These are phyloP conservation scores for Pseudoscleropodium purum DNA, from an alignment of 225 moss, liverwort and hornwort species.

Conservation along the genomic window DNA sequence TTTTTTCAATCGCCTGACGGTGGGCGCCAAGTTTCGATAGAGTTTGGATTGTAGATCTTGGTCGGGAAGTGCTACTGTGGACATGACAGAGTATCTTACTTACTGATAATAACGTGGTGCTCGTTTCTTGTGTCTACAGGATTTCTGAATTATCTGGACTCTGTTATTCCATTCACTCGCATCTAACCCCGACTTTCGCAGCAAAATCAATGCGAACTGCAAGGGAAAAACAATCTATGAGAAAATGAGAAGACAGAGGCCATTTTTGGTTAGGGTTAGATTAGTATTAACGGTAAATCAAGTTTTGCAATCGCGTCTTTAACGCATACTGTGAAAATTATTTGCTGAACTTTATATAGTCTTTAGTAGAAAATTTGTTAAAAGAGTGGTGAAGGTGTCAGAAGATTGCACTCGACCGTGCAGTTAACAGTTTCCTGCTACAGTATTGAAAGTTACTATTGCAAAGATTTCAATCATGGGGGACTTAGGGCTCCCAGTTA, in stretches of 20 bases:
- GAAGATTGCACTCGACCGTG: neutral
- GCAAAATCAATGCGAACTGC: neutral
- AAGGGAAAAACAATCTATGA: neutral
- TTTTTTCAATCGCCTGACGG: neutral
- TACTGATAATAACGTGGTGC: neutral
- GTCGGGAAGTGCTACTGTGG: neutral
- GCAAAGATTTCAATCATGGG: conserved; percentile 1
- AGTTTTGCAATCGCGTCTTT: neutral
- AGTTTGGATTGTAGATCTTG: neutral
- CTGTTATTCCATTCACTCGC: neutral
- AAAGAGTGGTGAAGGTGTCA: neutral
- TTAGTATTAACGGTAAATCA: neutral
- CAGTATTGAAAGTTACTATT: neutral
- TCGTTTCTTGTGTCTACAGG: neutral
- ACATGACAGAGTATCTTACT: neutral
- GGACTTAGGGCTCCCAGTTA: neutral
- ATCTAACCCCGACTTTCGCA: neutral
- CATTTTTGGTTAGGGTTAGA: neutral
- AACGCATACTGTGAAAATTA: neutral
- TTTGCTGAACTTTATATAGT: neutral
- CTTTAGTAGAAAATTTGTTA: neutral
- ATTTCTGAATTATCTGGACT: neutral
- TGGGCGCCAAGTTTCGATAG: neutral
- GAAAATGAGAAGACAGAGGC: neutral
- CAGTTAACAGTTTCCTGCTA: neutral